Base-by-base conservation (phyloP, 345 rosid species). In the Pugionium dolabratum region DNA sequence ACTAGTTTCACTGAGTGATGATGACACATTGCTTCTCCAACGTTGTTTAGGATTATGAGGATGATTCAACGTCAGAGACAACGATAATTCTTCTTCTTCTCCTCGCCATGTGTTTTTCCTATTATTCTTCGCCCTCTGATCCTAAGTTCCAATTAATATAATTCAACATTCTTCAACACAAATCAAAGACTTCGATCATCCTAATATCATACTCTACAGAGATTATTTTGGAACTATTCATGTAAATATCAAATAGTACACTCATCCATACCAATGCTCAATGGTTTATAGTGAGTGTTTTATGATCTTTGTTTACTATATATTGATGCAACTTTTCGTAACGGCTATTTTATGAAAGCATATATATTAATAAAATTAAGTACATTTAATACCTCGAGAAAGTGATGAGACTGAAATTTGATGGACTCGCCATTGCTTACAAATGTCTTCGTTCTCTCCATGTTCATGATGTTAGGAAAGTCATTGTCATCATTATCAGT, bases 401-500 rank as follows among this genome's bases (percentile, higher is more conserved):
- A 73, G 56, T 66, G 76, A 59, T 59, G 72, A 52, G 67, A 60
- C 72, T 59, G 76, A 66, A 66, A 66, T 66, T 66, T 73, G 77
- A 73, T 44, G 44, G 77, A 66, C 67, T 73, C 72, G 62, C 57
- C 51, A 59, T 29, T 30, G 77, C 67, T 62, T 66, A 66, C 76
- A 66, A 73, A 66, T 66, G 72, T 73, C 43, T 66, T 73, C 55
- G 67, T 59, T 73, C 76, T 73, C 62, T 66, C 76, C 50, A 73
- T 58, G 66, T 73, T 73, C 72, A 59, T 66, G 76, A 66, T 66
- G 72, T 59, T 66, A 44, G 59, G 67, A 73, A 73, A 73, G 76
- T 73, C 76, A 57, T 72, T 46, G 71, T 64, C 71, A 73, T 73
- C 76, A 73, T 73, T 73, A 73, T 59, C 76, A 25, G 52, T 71